Conservation (phyloP, 805 yeast genomes). For the Metschnikowia borealis region DNA sequence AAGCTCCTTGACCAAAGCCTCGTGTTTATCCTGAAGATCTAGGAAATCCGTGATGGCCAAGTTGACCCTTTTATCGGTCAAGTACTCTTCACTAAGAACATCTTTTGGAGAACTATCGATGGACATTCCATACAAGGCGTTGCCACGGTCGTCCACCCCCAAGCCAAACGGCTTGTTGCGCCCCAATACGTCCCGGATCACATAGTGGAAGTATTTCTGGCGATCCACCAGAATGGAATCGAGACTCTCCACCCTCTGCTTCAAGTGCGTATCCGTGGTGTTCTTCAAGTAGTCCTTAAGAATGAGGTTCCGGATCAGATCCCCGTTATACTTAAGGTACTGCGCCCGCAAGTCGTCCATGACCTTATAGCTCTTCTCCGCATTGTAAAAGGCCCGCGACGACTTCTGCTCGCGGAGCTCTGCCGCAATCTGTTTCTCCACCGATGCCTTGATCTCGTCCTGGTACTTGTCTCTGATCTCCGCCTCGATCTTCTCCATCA, state of each 20-base stretch:
- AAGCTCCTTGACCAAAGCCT: constrained; percentile 23
- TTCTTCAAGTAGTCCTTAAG: constrained; percentile 5
- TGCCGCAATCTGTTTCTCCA: constrained; percentile 1
- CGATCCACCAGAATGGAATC: constrained; percentile 7
- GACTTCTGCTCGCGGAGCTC: neutral
- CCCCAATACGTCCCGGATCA: constrained; percentile 13
- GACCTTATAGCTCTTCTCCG: constrained; percentile 2
- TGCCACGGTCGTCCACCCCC: constrained; percentile 7
- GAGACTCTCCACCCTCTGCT: constrained; percentile 4
- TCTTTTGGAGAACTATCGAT: constrained; percentile 1
- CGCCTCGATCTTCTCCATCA: constrained; percentile 3
- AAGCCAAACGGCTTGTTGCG: constrained; percentile 13
- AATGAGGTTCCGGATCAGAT: constrained; percentile 8
- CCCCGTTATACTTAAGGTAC: constrained; percentile 8
- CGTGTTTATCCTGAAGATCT: constrained; percentile 26
- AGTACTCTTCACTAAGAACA: constrained; percentile 4
- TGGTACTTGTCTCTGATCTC: constrained; percentile 4
- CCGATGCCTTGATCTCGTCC: neutral
- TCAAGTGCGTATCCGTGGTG: constrained; percentile 8
- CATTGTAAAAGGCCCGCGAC: neutral
- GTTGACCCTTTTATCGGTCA: constrained; percentile 13
- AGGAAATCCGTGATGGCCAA: constrained; percentile 17
- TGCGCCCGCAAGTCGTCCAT: constrained; percentile 9
- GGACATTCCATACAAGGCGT: constrained; percentile 4
- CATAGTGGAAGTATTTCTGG: constrained; percentile 9